Percentiles rank a stretch among this genome's conserved stretches.
Evolutionary conservation across 2,329 filamentous ascomycete species (phyloP).

Genomic region (Pyrenophora tritici-repentis): DNA sequence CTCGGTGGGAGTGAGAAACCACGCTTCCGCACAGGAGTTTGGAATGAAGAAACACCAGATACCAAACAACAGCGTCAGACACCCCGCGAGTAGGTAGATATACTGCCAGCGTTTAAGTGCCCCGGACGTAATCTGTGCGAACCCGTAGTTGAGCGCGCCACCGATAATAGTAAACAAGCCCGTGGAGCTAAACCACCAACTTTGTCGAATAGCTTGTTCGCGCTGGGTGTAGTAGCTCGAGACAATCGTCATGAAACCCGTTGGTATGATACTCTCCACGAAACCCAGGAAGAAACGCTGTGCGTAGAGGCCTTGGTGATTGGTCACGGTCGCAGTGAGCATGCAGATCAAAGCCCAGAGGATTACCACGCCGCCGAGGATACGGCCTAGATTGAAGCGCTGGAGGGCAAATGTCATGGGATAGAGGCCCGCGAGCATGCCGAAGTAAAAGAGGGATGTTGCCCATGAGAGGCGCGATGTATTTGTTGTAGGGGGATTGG

Average conservation of each 20-base stretch:
- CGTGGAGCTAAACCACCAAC: constrained; percentile 69
- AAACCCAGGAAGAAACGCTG: constrained; percentile 63
- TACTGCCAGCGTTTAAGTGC: constrained; percentile 64
- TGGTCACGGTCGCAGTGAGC: constrained; percentile 69
- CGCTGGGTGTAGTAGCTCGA: constrained; percentile 48
- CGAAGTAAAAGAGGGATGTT: constrained; percentile 80
- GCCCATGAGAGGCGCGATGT: constrained; percentile 76
- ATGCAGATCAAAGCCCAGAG: constrained; percentile 71
- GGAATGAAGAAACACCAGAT: constrained; percentile 71
- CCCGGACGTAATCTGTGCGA: constrained; percentile 45
- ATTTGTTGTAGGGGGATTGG: constrained; percentile 61
- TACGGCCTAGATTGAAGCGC: constrained; percentile 66
- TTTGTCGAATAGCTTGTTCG: constrained; percentile 59
- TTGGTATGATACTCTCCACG: constrained; percentile 61
- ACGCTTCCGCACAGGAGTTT: constrained; percentile 68
- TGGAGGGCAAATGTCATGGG: constrained; percentile 74
- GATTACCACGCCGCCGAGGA: constrained; percentile 67
- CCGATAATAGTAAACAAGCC: constrained; percentile 45
- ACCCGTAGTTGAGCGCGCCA: constrained; percentile 43
- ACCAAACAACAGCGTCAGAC: constrained; percentile 63
- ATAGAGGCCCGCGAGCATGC: constrained; percentile 74
- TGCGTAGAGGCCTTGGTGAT: constrained; percentile 64
- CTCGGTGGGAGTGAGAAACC: constrained; percentile 70
- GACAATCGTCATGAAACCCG: constrained; percentile 62
- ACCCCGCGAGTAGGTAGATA: constrained; percentile 67